Percentiles rank a stretch among this genome's conserved stretches.
Conservation (phyloP, 2,329 filamentous ascomycete species). For the Penicillium sp. region DNA sequence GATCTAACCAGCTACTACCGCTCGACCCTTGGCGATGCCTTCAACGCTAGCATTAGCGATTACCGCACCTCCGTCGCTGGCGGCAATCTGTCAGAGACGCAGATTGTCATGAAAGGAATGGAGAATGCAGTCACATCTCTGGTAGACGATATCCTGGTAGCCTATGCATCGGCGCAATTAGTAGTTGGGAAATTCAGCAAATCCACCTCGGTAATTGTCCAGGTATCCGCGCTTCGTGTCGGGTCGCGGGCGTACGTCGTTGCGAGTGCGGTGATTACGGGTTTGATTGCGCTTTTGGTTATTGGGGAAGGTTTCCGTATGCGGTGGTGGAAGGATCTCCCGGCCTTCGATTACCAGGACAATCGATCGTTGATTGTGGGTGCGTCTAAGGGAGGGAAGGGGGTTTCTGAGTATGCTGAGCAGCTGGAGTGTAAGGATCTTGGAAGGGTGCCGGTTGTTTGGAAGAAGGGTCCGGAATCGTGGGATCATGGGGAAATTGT, state of each 20-base stretch:
- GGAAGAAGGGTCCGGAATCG: background rate
- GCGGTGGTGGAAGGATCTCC: conserved; percentile 8
- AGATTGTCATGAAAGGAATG: conserved; percentile 5
- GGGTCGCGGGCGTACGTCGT: conserved; percentile 2
- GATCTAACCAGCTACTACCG: conserved; percentile 8
- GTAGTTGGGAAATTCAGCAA: background rate
- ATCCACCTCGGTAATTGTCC: background rate
- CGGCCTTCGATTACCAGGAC: conserved; percentile 6
- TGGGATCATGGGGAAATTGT: conserved; percentile 3
- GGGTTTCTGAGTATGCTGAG: conserved; percentile 1
- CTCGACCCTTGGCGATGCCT: conserved; percentile 6
- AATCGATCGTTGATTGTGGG: conserved; percentile 1
- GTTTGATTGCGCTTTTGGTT: background rate
- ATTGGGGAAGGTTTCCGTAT: conserved; percentile 1
- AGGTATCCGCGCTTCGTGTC: background rate
- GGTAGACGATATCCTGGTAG: conserved; percentile 7
- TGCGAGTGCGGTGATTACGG: background rate
- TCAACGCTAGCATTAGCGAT: conserved; percentile 12
- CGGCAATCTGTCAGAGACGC: background rate
- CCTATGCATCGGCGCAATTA: conserved; percentile 7
- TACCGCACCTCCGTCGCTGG: conserved; percentile 1
- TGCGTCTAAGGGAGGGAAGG: conserved; percentile 3
- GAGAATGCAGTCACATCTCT: conserved; percentile 4
- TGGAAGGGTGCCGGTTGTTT: background rate
- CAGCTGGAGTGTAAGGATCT: background rate